Percentiles rank a stretch among this genome's conserved stretches.
Evolutionary conservation across 441 rosid species (phyloP).

Genomic region (Adansonia madagascariensis): DNA sequence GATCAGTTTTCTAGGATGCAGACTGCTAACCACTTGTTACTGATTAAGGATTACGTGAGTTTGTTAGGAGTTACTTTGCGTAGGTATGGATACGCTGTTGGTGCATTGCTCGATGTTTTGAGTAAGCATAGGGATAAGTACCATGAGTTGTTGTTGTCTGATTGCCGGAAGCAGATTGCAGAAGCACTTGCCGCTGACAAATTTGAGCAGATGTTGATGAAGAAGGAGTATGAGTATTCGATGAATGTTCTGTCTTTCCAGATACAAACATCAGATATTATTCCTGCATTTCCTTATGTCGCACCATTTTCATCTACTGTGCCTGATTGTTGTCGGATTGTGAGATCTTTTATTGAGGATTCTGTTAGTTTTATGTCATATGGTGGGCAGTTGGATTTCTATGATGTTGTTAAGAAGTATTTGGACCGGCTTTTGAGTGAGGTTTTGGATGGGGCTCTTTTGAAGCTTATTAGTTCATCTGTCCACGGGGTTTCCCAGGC

Average conservation of each 20-base stretch:
- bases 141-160: constrained; percentile 85
- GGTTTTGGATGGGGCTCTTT: constrained; percentile 78
- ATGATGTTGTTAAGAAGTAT: constrained; percentile 87
- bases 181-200: constrained; percentile 91
- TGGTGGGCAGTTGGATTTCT: constrained; percentile 94
- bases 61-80: constrained; percentile 88
- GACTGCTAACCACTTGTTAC: constrained; percentile 86
- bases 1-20: constrained; percentile 99
- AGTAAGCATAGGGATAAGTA: constrained; percentile 94
- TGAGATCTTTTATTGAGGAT: constrained; percentile 93
- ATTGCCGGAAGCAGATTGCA: constrained; percentile 86
- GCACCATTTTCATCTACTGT: constrained; percentile 94
- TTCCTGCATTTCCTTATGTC: constrained; percentile 84
- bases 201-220: constrained; percentile 97
- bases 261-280: constrained; percentile 81
- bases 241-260: constrained; percentile 98
- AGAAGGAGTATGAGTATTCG: constrained; percentile 90
- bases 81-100: constrained; percentile 85
- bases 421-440: constrained; percentile 84
- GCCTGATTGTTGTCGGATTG: constrained; percentile 94
- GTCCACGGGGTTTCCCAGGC: constrained; percentile 92
- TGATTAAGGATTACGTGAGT: constrained; percentile 95
- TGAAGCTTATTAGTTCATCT: constrained; percentile 77
- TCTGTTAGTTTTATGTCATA: constrained; percentile 94
- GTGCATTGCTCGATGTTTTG: constrained; percentile 82